Base-by-base conservation (phyloP, 129 eudicot genomes). In the Gnaphalium uliginosum region DNA sequence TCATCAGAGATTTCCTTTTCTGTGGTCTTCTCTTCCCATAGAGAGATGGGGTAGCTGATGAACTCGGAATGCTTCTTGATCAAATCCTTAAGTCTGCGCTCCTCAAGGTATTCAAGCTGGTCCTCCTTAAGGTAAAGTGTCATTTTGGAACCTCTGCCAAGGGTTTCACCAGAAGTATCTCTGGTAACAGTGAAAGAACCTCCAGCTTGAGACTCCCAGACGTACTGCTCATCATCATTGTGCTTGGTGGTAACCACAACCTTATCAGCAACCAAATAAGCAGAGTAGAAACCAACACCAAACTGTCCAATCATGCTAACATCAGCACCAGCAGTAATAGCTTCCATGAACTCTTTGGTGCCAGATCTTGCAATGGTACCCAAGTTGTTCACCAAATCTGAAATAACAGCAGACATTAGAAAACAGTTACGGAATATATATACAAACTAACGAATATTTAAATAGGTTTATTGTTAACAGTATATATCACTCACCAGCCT, bases 221-320 rank as follows among this genome's bases (percentile, higher is more conserved):
- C 89, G 22, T 90, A 90, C 72, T 91, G 97, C 27, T 91, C 97
- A 11, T 91, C 97, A 61, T 90, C 96, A 13, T 90, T 90, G 86
- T 90, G 96, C 85, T 90, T 90, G 10, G 97, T 79, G 33, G 94
- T 88, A 3, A 91, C 97, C 37, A 91, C 82, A 13, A 91, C 97
- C 61, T 88, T 91, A 66, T 91, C 97, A 6, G 97, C 97, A 66
- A 91, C 97, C 83, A 91, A 76, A 72, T 91, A 91, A 13, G 97
- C 91, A 27, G 97, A 91, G 83, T 91, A 91, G 86, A 91, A 91
- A 82, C 97, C 97, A 67, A 90, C 96, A 87, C 96, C 96, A 68
- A 90, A 90, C 79, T 90, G 96, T 1, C 96, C 96, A 73, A 91
- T 91, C 97, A 91, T 91, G 85, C 97, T 91, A 18, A 91, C 94